These are phyloP conservation scores for Monosporascus sp. DNA, from an alignment of 2,329 filamentous ascomycete species.

Conservation along the genomic window DNA sequence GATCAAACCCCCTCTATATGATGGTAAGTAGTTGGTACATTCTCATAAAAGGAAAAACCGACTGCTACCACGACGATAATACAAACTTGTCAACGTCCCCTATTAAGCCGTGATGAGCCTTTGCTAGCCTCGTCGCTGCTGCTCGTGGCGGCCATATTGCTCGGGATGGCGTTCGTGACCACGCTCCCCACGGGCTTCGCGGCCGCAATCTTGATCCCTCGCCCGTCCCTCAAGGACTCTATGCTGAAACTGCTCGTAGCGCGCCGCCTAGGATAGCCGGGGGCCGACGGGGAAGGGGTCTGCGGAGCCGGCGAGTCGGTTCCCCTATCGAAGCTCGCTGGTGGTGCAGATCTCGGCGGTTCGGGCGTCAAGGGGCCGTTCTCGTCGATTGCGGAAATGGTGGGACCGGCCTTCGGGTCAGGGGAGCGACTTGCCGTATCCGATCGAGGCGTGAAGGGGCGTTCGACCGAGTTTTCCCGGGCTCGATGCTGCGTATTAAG, in stretches of 20 bases:
- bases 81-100: too few species aligned
- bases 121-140: slow-evolving; percentile 18
- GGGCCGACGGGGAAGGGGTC: slow-evolving; percentile 12
- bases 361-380: slow-evolving; percentile 10
- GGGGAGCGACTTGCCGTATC: background rate
- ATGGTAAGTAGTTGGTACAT: too few species aligned
- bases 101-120: too few species aligned
- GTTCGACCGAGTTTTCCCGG: slow-evolving; percentile 15
- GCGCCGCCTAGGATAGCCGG: slow-evolving; percentile 6
- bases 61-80: too few species aligned
- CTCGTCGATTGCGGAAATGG: slow-evolving; percentile 16
- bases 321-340: slow-evolving; percentile 9
- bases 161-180: slow-evolving; percentile 21
- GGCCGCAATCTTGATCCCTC: slow-evolving; percentile 36
- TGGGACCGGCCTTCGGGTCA: background rate
- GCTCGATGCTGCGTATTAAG: slow-evolving; percentile 17
- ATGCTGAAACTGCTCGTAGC: slow-evolving; percentile 33
- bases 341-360: slow-evolving; percentile 3
- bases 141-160: slow-evolving; percentile 5
- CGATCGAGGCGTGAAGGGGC: slow-evolving; percentile 6
- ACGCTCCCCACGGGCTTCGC: slow-evolving; percentile 31
- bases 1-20: too few species aligned
- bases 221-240: slow-evolving; percentile 31
- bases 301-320: slow-evolving; percentile 4
- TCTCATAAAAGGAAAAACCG: too few species aligned